Conservation (phyloP, 768 basidiomycete genomes). For the Boletellus sp. region DNA sequence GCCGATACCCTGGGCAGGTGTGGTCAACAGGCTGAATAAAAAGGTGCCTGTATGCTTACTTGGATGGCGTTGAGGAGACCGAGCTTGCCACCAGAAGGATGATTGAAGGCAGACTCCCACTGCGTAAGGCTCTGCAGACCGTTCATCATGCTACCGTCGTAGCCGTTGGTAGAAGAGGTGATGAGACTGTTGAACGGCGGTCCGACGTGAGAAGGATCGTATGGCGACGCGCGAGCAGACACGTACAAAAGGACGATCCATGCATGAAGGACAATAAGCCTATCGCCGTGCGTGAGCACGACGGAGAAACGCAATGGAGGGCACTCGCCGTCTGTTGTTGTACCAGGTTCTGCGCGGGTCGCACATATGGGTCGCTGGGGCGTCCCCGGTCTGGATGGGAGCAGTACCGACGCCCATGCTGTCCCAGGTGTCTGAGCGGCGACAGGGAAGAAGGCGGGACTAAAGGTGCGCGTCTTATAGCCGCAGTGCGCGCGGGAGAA, state of each 20-base stretch:
- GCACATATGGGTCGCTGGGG: conserved; percentile 50
- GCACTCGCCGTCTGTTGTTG: conserved; percentile 64
- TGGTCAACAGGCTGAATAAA: neutral
- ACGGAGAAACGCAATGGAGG: neutral
- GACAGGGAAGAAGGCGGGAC: too few relatives aligned
- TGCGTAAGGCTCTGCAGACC: conserved; percentile 65
- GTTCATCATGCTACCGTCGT: conserved; percentile 80
- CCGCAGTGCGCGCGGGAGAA: too few relatives aligned
- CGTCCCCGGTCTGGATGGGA: conserved; percentile 19
- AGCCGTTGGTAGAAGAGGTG: conserved; percentile 73
- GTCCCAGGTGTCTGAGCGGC: too few relatives aligned
- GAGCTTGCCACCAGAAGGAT: conserved; percentile 54
- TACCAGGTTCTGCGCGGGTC: conserved; percentile 72
- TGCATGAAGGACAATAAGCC: conserved; percentile 58
- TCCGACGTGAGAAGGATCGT: conserved; percentile 1
- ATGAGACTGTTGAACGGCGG: conserved; percentile 46
- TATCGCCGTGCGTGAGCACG: conserved; percentile 19
- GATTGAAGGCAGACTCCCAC: conserved; percentile 61
- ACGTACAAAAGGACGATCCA: conserved; percentile 69
- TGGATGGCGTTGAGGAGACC: conserved; percentile 75
- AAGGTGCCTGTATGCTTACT: conserved; percentile 31
- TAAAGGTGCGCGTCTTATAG: too few relatives aligned
- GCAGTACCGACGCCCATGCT: conserved; percentile 54
- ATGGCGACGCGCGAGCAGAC: neutral
- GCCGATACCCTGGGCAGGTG: conserved; percentile 57